Evolutionary conservation across 1,284 basidiomycete species (phyloP).

Genomic region (Puccinia coronata): DNA sequence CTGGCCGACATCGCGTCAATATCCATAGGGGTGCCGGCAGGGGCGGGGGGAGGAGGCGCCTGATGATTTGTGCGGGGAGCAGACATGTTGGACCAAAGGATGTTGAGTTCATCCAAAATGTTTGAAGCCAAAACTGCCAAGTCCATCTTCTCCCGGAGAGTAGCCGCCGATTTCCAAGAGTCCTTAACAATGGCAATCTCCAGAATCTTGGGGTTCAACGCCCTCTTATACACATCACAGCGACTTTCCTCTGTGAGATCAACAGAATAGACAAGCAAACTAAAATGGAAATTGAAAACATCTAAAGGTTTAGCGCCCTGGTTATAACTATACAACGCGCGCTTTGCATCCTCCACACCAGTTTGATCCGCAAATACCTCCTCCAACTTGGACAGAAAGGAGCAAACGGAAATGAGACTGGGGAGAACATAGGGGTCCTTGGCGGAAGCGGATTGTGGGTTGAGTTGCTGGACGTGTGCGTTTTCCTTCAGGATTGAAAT

Average conservation of each 20-base stretch:
- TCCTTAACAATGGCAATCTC: not conserved
- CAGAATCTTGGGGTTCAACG: not conserved
- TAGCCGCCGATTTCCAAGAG: not conserved
- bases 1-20: constrained; percentile 1
- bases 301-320: not conserved
- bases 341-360: not conserved
- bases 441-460: not conserved
- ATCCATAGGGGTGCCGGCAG: not conserved
- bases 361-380: not conserved
- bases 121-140: not conserved
- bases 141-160: not conserved
- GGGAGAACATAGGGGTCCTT: constrained; percentile 1
- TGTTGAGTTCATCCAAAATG: not conserved
- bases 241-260: constrained; percentile 1
- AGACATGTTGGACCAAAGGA: not conserved
- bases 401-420: not conserved
- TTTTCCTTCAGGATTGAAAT: constrained; percentile 4
- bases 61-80: not conserved
- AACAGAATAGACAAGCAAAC: not conserved
- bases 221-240: not conserved
- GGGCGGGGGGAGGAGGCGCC: not conserved
- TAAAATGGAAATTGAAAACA: not conserved
- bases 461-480: not conserved
- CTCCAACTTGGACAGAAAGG: not conserved
- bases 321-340: not conserved